These are phyloP conservation scores for Talaromyces pinophilus DNA, from an alignment of 2,329 filamentous ascomycete genomes.

Conservation along the genomic window DNA sequence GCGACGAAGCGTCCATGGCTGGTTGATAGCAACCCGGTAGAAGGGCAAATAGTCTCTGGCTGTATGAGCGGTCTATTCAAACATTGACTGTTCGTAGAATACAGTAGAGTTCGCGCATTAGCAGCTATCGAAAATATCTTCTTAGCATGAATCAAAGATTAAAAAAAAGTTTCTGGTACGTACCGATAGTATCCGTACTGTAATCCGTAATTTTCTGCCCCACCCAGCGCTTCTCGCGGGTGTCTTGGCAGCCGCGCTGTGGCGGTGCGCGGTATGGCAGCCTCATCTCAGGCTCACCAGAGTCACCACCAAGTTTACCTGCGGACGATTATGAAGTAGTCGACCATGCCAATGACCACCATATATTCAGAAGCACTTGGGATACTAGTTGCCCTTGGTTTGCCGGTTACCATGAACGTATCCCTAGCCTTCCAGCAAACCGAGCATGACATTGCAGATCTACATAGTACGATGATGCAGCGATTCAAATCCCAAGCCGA, in stretches of 20 bases:
- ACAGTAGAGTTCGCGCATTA: background rate
- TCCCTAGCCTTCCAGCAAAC: no score
- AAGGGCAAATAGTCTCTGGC: background rate
- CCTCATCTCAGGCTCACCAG: slow-evolving; percentile 3
- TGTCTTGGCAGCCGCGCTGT: slow-evolving; percentile 12
- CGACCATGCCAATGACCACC: no score
- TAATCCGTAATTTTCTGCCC: slow-evolving; percentile 6
- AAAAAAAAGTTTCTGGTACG: background rate
- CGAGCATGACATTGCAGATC: no score
- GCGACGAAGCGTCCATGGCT: slow-evolving; percentile 12
- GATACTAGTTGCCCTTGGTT: no score
- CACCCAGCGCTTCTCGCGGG: background rate
- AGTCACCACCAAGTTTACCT: background rate
- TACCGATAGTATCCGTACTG: background rate
- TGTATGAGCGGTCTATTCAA: background rate
- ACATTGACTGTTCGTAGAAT: background rate
- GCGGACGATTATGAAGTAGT: no score
- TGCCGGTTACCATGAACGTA: no score
- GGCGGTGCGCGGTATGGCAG: background rate
- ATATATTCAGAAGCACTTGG: no score
- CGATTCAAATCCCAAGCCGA: background rate
- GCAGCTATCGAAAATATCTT: background rate
- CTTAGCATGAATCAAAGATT: background rate
- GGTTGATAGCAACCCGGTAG: background rate
- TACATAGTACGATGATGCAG: no score